Evolutionary conservation across 2,329 filamentous ascomycete species (phyloP).

Genomic region (Sordariomycetes sp.): DNA sequence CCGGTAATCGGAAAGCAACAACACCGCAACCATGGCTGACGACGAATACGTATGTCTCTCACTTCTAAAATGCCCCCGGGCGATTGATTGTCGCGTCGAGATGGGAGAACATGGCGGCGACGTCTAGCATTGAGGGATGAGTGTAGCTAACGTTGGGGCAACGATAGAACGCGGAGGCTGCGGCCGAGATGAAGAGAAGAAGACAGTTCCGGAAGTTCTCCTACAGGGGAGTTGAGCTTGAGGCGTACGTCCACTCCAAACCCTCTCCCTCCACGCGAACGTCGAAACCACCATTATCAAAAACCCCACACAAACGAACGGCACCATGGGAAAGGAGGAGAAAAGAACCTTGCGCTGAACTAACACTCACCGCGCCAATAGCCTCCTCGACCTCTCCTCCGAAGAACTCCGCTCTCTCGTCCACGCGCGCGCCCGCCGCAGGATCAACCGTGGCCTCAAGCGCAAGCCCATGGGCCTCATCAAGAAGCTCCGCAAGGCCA

Average conservation of each 20-base stretch:
- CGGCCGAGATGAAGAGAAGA: conserved; percentile 99
- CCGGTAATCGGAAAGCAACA: conserved; percentile 25
- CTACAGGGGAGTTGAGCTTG: conserved; percentile 98
- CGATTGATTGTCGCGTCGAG: no score
- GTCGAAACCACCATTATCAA: neutral
- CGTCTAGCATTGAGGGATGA: neutral
- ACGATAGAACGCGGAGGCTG: conserved; percentile 79
- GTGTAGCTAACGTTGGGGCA: conserved; percentile 1
- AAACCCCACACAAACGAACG: conserved; percentile 4
- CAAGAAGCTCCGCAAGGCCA: conserved; percentile 99
- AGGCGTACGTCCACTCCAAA: conserved; percentile 62
- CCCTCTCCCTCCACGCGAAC: neutral
- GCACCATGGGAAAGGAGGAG: no score
- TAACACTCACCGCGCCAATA: conserved; percentile 20
- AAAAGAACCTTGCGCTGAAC: no score
- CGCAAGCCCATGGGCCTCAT: conserved; percentile 99
- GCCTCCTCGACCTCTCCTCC: conserved; percentile 95
- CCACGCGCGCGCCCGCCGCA: conserved; percentile 93
- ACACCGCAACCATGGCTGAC: conserved; percentile 65
- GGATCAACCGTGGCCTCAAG: conserved; percentile 99
- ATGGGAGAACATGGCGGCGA: neutral
- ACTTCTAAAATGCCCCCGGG: no score
- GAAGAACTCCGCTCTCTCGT: conserved; percentile 99
- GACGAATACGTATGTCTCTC: conserved; percentile 62
- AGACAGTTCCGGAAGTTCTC: conserved; percentile 99